phyloP scores from a whole-genome alignment of 306 rosid species.

The Biancaea sappan region DNA sequence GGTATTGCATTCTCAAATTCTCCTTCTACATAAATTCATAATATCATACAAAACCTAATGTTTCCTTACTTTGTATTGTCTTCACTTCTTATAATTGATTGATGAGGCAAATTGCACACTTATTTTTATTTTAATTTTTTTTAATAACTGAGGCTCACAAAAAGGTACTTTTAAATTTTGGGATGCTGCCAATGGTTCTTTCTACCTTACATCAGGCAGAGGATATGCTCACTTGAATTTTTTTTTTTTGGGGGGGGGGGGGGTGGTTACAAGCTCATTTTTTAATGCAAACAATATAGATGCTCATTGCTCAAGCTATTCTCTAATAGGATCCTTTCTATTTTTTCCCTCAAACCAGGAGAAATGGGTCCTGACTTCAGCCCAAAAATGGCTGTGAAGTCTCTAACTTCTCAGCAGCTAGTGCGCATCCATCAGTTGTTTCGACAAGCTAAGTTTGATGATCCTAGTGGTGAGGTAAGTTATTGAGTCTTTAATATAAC shows the following conservation, averaged over 20 bases:
- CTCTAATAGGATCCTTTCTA: neutral
- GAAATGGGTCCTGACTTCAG: conserved; percentile 95
- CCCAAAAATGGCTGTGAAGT: conserved; percentile 69
- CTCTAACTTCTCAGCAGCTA: conserved; percentile 86
- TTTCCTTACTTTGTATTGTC: conserved; percentile 9
- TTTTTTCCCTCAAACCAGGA: conserved; percentile 42
- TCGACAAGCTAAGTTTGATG: conserved; percentile 98
- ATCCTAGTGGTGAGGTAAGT: conserved; percentile 82
- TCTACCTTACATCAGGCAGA: conserved; percentile 1
- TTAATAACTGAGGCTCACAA: conserved; percentile 14
- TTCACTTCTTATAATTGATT: neutral
- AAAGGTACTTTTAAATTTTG: neutral
- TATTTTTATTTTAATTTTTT: no score
- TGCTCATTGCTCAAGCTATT: conserved; percentile 1
- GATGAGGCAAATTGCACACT: conserved; percentile 24
- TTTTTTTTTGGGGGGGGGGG: no score
- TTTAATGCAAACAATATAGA: conserved; percentile 10
- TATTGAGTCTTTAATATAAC: conserved; percentile 41
- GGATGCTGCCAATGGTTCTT: neutral
- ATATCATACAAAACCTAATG: neutral
- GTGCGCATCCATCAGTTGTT: conserved; percentile 95
- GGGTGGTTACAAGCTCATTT: no score
- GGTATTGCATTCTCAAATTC: neutral
- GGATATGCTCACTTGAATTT: neutral
- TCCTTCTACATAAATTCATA: neutral